Evolutionary conservation across 73 alveolate genomes (phyloP).

Genomic region (Paramecium tetraurelia): DNA sequence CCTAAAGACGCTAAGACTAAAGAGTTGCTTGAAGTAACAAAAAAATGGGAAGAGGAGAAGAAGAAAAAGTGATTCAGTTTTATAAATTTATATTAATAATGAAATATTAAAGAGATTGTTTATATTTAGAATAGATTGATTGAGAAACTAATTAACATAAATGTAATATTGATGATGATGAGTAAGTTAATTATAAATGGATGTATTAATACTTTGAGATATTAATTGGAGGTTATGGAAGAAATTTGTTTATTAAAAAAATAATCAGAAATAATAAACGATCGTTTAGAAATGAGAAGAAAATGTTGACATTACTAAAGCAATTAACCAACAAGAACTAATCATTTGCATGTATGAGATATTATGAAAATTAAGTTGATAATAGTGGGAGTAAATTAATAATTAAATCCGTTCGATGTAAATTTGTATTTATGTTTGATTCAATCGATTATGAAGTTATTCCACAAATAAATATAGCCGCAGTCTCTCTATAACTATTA

Average conservation of each 20-base stretch:
- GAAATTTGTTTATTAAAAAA: no score
- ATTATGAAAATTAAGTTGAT: neutral
- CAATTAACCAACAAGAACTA: neutral
- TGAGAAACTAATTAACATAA: neutral
- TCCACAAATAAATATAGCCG: neutral
- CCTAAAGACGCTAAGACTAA: neutral
- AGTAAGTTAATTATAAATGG: neutral
- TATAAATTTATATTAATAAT: neutral
- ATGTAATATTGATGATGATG: neutral
- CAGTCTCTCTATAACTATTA: neutral
- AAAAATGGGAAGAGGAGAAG: neutral
- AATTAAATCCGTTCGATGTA: neutral
- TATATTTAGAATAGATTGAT: neutral
- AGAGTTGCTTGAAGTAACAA: neutral
- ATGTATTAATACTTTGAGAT: neutral
- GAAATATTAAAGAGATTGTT: neutral
- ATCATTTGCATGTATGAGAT: neutral
- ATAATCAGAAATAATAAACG: neutral
- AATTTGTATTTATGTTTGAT: neutral
- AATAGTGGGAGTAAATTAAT: neutral
- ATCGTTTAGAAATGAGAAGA: neutral
- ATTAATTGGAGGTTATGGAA: neutral
- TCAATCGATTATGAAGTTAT: neutral
- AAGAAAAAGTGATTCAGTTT: neutral
- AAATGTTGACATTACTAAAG: neutral